Conservation (phyloP, 2,329 filamentous ascomycete genomes). For the Botrytis paeoniae region DNA sequence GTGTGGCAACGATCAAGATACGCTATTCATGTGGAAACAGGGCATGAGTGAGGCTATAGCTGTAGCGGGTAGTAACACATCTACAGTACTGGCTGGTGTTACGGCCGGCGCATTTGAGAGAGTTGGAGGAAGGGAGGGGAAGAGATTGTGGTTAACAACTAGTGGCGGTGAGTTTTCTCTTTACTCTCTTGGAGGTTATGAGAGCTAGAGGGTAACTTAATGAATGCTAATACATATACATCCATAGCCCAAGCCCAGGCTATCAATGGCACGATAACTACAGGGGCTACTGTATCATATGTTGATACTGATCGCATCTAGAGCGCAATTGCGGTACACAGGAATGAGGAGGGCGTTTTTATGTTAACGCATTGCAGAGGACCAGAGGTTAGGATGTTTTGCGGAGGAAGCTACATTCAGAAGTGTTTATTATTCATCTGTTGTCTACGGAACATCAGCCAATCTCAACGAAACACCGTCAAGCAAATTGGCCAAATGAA, state of each 20-base stretch:
- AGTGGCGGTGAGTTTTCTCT: constrained; percentile 22
- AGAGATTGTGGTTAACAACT: constrained; percentile 24
- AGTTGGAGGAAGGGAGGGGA: background rate
- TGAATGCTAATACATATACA: background rate
- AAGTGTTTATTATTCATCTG: background rate
- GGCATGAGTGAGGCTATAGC: constrained; percentile 1
- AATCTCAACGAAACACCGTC: background rate
- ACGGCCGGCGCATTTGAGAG: constrained; percentile 25
- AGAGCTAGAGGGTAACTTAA: background rate
- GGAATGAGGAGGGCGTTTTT: too few relatives aligned
- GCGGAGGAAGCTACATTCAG: background rate
- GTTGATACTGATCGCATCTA: constrained; percentile 3
- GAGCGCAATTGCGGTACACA: background rate
- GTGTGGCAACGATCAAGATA: constrained; percentile 18
- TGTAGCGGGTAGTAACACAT: constrained; percentile 20
- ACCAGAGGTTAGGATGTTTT: background rate
- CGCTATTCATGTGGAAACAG: constrained; percentile 12
- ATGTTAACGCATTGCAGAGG: background rate
- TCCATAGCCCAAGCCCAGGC: background rate
- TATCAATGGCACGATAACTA: background rate
- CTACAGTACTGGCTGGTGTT: constrained; percentile 23
- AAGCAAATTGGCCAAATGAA: background rate
- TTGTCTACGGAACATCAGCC: background rate
- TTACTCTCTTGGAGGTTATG: background rate
- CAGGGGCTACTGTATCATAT: background rate